Base-by-base conservation (phyloP, 495 filamentous ascomycete species). In the Aspergillus funiculosus region DNA sequence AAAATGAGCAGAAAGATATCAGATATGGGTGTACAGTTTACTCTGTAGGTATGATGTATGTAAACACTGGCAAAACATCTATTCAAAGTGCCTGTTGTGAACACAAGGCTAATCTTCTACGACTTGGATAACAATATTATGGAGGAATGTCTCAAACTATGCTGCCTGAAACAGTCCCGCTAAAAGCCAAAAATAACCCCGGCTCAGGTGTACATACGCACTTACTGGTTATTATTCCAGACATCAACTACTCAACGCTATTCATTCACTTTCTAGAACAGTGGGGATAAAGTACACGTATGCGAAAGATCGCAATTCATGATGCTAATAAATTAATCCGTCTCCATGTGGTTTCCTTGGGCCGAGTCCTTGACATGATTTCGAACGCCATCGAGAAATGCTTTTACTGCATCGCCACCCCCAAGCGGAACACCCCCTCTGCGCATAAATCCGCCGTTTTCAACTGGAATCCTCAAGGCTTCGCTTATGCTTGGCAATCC, bases 401-500 rank as follows among this genome's bases (percentile, higher is more conserved):
- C 85, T 64, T 94, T 84, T 2, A 98, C 82, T 18, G 89, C 89
- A 56, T 92, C 85, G 22, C 84, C 86, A 41, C 89, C 91, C 43
- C 87, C 88, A n/a, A 94, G 63, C 4, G 89, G 87, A 63, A 94
- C 78, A 41, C 77, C 79, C 10, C 85, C 82, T 39, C 67, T 61
- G 50, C 73, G 73, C 54, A 92, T 76, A 47, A 84, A 83, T 6
- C 91, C 92, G 31, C 87, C 87, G 62, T 94, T 87, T 47, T 79
- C 75, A 15, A 98, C 77, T 38, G 77, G 75, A 44, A 97, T 77
- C 14, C 81, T 75, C 22, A 99, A 64, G 17, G 89, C 89, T 51
- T 94, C 88, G 15, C 88, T 84, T 44, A 99, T 83, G 52, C 79
- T 91, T 9, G 89, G 87, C 38, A 99, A 66, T 0, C 88, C 92